A percentile compares a stretch with the other conserved stretches of the same genome.
phyloP scores from a whole-genome alignment of 148 eudicot genomes.

The Amaranthus hypochondriacus region DNA sequence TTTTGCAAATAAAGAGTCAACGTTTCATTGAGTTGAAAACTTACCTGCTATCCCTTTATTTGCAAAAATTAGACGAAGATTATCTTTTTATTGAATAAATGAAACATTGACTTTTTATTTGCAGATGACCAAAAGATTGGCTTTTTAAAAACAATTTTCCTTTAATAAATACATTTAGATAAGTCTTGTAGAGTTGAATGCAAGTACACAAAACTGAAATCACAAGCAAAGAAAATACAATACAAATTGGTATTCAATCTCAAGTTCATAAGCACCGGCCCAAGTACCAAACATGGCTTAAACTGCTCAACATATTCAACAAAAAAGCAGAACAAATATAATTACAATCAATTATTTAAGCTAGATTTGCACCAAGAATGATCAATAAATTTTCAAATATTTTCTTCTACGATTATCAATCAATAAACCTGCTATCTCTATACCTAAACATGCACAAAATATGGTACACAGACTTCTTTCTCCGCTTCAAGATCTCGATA shows the following conservation, averaged over 20 bases:
- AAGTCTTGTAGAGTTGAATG: no score
- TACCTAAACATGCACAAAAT: constrained; percentile 37
- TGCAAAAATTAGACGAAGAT: no score
- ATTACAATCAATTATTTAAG: constrained; percentile 20
- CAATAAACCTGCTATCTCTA: constrained; percentile 19
- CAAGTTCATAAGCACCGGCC: background rate
- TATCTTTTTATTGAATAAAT: no score
- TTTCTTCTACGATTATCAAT: constrained; percentile 25
- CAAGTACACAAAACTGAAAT: no score
- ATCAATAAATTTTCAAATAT: constrained; percentile 14
- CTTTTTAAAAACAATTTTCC: no score
- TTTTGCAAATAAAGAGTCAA: no score
- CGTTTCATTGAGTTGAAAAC: no score
- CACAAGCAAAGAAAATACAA: background rate
- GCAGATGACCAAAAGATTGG: no score
- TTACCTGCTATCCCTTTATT: no score
- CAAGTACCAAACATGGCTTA: background rate
- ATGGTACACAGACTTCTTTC: constrained; percentile 29
- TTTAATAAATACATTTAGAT: no score
- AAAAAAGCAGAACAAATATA: constrained; percentile 16
- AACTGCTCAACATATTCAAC: constrained; percentile 19
- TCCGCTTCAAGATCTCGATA: constrained; percentile 1
- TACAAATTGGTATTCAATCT: constrained; percentile 5
- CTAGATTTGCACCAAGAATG: constrained; percentile 19
- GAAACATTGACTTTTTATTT: no score